Base-by-base conservation (phyloP, 2,329 filamentous ascomycete species). In the Pseudogymnoascus sp. region DNA sequence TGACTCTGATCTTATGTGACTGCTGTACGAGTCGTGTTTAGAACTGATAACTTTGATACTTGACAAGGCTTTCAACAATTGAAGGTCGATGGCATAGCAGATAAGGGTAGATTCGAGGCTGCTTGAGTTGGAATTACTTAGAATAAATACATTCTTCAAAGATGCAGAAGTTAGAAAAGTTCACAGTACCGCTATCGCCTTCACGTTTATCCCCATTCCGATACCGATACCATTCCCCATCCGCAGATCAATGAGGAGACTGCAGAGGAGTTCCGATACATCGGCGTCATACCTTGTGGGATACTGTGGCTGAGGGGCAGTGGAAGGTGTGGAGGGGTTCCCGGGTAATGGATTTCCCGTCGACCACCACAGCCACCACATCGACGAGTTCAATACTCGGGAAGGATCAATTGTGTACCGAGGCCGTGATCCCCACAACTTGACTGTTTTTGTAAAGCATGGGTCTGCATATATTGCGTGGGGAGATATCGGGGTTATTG, bases 171-270 rank as follows among this genome's bases (percentile, higher is more conserved):
- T 24, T 53, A 16, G 6, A 46, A 50, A 53, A 53, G 26, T 28
- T 53, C 26, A 16, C 3, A 31, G 26, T 31, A 53, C 14, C 26
- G 24, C 46, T 31, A 53, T 31, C 46, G 46, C 46, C 8, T 53
- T 53, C 46, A 53, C 46, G 46, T 53, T 53, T 31, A 53, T 53
- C 46, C 46, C 24, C 26, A 31, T 53, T 53, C 46, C 46, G 26
- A 11, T 31, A 16, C 24, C 46, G 14, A 53, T 31, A 31, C 26
- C 26, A 14, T 53, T 31, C 26, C 40, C 43, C 14, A 28, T 26
- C 43, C 22, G 7, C 12, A 28, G 43, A 50, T 12, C 43, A 50
- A 50, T 28, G 40, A 22, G 35, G 35, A 37, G 35, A 37, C 19
- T 37, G 35, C 16, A 7, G 38, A 8, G 19, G n/a, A 31, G 46